Conservation (phyloP, 148 eudicot species). For the Rhododendron griersonianum region DNA sequence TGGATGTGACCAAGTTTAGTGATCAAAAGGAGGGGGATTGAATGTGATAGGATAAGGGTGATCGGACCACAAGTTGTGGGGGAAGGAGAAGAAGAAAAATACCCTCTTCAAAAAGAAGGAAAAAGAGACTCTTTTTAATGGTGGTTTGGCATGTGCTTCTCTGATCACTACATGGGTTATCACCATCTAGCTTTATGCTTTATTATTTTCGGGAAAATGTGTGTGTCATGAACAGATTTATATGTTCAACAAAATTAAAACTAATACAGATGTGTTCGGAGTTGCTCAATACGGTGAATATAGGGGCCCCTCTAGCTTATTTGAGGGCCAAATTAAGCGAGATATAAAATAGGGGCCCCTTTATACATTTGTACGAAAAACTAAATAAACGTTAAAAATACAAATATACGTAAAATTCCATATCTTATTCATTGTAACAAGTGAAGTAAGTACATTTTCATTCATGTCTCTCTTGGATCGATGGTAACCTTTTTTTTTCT, state of each 20-base stretch:
- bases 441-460: too few relatives aligned
- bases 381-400: too few relatives aligned
- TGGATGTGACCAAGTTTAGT: constrained; percentile 22
- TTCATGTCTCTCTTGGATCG: too few relatives aligned
- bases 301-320: too few relatives aligned
- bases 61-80: constrained; percentile 25
- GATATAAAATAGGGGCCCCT: too few relatives aligned
- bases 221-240: neutral
- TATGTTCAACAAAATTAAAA: neutral
- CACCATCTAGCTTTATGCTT: constrained; percentile 25
- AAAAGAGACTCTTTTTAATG: constrained; percentile 16
- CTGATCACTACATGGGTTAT: constrained; percentile 27
- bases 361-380: too few relatives aligned
- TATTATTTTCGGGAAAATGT: neutral
- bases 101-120: neutral
- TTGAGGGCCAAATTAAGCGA: too few relatives aligned
- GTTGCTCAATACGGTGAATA: neutral
- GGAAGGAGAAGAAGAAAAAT: constrained; percentile 7
- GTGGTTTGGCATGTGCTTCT: constrained; percentile 28
- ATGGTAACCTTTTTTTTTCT: too few relatives aligned
- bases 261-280: neutral
- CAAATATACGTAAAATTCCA: too few relatives aligned
- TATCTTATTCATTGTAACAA: too few relatives aligned
- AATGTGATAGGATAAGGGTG: constrained; percentile 19
- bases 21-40: constrained; percentile 14